Base-by-base conservation (phyloP, 371 early-diverging fungal genomes). In the Mortierella sp. region DNA sequence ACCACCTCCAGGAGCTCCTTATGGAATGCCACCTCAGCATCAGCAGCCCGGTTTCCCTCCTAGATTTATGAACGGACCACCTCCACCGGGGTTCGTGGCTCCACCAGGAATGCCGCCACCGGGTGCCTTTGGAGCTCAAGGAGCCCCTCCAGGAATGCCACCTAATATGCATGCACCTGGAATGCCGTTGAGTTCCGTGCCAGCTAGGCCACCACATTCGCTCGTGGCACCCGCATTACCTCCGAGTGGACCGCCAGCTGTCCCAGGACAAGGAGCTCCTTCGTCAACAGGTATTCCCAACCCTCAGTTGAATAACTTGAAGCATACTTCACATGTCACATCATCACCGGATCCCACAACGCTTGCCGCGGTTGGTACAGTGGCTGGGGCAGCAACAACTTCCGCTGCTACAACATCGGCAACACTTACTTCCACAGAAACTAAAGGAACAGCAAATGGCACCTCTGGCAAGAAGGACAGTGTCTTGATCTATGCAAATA, bases 251-350 rank as follows among this genome's bases (percentile, higher is more conserved):
- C 58, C 67, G 5, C 55, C 60, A 41, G 9, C 66, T 1, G 16
- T 71, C 24, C 40, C 70, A 47, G 74, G 65, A 41, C 38, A 63
- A 22, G 72, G 60, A 57, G 43, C 61, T 4, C 38, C 58, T 8
- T 36, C 75, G 11, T 61, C 81, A 59, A 60, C 76, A 72, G 75
- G 75, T 75, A 80, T 72, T 75, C 72, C 72, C 69, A 71, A 66
- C 28, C 22, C 69, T 68, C 72, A 67, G 61, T 57, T 80, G 74
- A 70, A 74, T 71, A 72, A 72, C 61, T 68, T 80, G 75, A 72
- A 75, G 72, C 68, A 80, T 50, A 47, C 72, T 59, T 71, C 72
- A 65, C 75, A 74, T 69, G 65, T 75, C 72, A 75, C 75, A 67
- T 75, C 76, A 50, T 69, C 76, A 19, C 71, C 75, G 57, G 81